These are phyloP conservation scores for Piloderma croceum DNA, from an alignment of 768 basidiomycete genomes.

Conservation along the genomic window DNA sequence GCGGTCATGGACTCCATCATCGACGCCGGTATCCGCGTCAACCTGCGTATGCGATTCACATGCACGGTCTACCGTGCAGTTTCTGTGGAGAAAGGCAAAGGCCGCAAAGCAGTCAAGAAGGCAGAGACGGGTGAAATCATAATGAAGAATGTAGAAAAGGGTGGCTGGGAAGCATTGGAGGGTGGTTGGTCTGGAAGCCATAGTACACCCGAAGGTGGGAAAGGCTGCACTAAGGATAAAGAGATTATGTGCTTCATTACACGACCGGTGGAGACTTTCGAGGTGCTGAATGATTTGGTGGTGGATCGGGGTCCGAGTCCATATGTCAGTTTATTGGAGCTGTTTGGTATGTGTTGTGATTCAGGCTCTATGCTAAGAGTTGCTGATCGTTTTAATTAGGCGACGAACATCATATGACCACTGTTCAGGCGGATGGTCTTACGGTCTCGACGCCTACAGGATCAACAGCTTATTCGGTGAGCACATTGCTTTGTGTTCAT, in stretches of 20 bases:
- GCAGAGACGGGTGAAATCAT: conserved; percentile 94
- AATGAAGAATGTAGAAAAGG: conserved; percentile 87
- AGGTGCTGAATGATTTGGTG: conserved; percentile 93
- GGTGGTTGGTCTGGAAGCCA: conserved; percentile 55
- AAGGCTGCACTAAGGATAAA: conserved; percentile 73
- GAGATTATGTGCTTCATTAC: conserved; percentile 99
- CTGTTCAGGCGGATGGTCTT: conserved; percentile 95
- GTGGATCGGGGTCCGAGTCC: conserved; percentile 98
- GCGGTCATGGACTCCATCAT: conserved; percentile 82
- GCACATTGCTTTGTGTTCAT: no score
- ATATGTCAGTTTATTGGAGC: conserved; percentile 90
- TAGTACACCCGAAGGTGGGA: conserved; percentile 38
- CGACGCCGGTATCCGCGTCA: conserved; percentile 92
- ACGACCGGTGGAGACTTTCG: conserved; percentile 90
- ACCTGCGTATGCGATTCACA: conserved; percentile 97
- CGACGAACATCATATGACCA: conserved; percentile 98
- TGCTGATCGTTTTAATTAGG: conserved; percentile 41
- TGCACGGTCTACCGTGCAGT: conserved; percentile 97
- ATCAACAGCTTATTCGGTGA: conserved; percentile 94
- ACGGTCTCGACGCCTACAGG: conserved; percentile 95
- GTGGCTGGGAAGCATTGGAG: conserved; percentile 96
- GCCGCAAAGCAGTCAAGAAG: conserved; percentile 83
- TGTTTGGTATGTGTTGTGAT: conserved; percentile 66
- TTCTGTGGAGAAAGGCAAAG: conserved; percentile 59
- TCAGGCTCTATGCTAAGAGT: conserved; percentile 4